A percentile compares a stretch with the other conserved stretches of the same genome.
Conservation (phyloP, 805 yeast genomes). For the Kluyveromyces wickerhamii region DNA sequence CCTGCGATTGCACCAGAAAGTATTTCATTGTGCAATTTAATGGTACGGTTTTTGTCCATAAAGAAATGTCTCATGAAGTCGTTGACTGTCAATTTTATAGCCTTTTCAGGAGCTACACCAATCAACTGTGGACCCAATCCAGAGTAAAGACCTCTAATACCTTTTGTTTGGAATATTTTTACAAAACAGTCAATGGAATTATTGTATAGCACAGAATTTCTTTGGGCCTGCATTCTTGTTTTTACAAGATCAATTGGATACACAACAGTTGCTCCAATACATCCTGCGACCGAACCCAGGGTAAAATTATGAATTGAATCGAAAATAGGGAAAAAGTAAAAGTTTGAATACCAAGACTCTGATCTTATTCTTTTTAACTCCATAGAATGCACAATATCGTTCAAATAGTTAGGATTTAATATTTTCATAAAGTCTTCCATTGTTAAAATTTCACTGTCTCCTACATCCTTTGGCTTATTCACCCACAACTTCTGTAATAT, state of each 20-base stretch:
- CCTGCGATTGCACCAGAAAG: slow-evolving; percentile 93
- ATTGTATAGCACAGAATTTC: slow-evolving; percentile 58
- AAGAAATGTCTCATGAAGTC: slow-evolving; percentile 75
- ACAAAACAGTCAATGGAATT: slow-evolving; percentile 81
- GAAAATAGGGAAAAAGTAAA: slow-evolving; percentile 54
- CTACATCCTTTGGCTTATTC: slow-evolving; percentile 7
- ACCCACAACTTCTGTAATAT: slow-evolving; percentile 14
- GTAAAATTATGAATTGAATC: slow-evolving; percentile 83
- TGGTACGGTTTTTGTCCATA: slow-evolving; percentile 42
- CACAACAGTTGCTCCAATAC: slow-evolving; percentile 96
- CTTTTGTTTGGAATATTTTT: slow-evolving; percentile 71
- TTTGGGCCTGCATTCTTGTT: slow-evolving; percentile 96
- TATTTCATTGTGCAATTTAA: slow-evolving; percentile 56
- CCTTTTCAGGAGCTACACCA: slow-evolving; percentile 98
- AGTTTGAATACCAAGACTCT: slow-evolving; percentile 28
- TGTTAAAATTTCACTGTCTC: slow-evolving; percentile 23
- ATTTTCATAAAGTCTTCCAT: slow-evolving; percentile 36
- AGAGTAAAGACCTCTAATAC: slow-evolving; percentile 77
- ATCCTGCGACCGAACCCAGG: slow-evolving; percentile 92
- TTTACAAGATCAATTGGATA: slow-evolving; percentile 95
- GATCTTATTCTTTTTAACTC: slow-evolving; percentile 23
- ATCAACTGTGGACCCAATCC: slow-evolving; percentile 91
- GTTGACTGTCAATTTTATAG: slow-evolving; percentile 90
- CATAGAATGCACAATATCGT: slow-evolving; percentile 28
- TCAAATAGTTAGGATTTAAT: slow-evolving; percentile 34